Conservation (phyloP, 2,329 filamentous ascomycete genomes). For the Aspergillus felis region DNA sequence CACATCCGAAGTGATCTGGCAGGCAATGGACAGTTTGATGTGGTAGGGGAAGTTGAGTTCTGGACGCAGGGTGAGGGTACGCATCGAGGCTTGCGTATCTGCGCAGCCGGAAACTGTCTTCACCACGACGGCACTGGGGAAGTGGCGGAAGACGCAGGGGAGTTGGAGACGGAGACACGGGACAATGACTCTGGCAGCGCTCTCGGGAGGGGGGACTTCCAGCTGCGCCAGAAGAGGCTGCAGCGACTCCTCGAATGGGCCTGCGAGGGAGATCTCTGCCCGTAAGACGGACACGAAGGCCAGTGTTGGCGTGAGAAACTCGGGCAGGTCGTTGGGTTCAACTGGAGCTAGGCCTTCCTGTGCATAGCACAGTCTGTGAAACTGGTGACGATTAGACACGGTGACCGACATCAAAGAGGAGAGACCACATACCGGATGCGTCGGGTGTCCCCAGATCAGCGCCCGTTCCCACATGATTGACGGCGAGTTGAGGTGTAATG, state of each 20-base stretch:
- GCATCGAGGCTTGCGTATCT: slow-evolving; percentile 20
- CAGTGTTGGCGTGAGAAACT: slow-evolving; percentile 14
- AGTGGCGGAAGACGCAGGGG: slow-evolving; percentile 11
- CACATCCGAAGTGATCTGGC: slow-evolving; percentile 20
- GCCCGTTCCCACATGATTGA: slow-evolving; percentile 12
- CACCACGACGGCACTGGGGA: slow-evolving; percentile 11
- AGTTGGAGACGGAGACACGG: slow-evolving; percentile 18
- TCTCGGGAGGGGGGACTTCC: slow-evolving; percentile 1
- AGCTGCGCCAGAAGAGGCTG: slow-evolving; percentile 15
- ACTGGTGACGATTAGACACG: slow-evolving; percentile 3
- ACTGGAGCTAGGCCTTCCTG: slow-evolving; percentile 8
- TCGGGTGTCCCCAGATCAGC: slow-evolving; percentile 16
- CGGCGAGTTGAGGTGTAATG: neutral
- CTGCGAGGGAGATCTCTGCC: slow-evolving; percentile 10
- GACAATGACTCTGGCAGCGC: slow-evolving; percentile 7
- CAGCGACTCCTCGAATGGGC: slow-evolving; percentile 15
- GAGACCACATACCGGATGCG: slow-evolving; percentile 11
- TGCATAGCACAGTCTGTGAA: slow-evolving; percentile 13
- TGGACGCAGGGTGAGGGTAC: slow-evolving; percentile 16
- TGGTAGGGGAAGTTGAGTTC: slow-evolving; percentile 15
- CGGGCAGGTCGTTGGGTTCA: slow-evolving; percentile 9
- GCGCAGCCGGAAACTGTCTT: slow-evolving; percentile 8
- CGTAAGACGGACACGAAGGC: slow-evolving; percentile 17
- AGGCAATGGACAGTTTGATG: slow-evolving; percentile 19
- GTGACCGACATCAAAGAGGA: neutral